Conservation (phyloP, 352 stramenopile species). For the Thalassiosira mediterranea region DNA sequence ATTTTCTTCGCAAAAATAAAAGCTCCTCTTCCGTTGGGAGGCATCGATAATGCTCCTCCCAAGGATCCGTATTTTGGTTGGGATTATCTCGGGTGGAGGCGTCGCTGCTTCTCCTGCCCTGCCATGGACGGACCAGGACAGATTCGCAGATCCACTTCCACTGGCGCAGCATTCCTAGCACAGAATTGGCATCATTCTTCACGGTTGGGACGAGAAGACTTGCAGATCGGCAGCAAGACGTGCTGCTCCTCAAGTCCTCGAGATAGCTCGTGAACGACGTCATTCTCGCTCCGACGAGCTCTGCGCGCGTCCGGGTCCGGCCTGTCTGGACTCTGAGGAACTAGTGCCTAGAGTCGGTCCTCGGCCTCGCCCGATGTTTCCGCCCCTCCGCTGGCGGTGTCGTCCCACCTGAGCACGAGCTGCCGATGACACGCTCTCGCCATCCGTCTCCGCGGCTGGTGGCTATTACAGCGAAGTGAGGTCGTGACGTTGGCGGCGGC, state of each 20-base stretch:
- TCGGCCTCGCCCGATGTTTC: too few relatives aligned
- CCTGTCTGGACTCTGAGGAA: too few relatives aligned
- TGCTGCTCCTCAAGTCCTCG: constrained; percentile 24
- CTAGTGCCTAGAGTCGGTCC: too few relatives aligned
- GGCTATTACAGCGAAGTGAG: too few relatives aligned
- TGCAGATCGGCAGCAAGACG: constrained; percentile 29
- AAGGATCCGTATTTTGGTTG: too few relatives aligned
- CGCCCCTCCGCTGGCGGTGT: too few relatives aligned
- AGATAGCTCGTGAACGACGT: constrained; percentile 33
- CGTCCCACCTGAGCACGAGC: too few relatives aligned
- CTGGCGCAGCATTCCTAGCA: constrained; percentile 22
- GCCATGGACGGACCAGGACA: constrained; percentile 32
- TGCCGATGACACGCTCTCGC: too few relatives aligned
- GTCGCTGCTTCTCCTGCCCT: background rate
- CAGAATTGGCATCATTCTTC: constrained; percentile 16
- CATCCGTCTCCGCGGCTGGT: too few relatives aligned
- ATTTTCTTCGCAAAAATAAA: constrained; percentile 27
- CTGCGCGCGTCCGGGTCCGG: too few relatives aligned
- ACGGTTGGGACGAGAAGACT: constrained; percentile 34
- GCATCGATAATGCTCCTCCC: constrained; percentile 25
- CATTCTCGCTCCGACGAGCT: too few relatives aligned
- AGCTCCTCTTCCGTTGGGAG: constrained; percentile 43
- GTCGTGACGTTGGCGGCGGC: too few relatives aligned
- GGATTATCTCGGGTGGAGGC: background rate
- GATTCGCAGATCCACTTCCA: constrained; percentile 41